phyloP scores from a whole-genome alignment of 805 yeast species.

The Metschnikowia rubicola region DNA sequence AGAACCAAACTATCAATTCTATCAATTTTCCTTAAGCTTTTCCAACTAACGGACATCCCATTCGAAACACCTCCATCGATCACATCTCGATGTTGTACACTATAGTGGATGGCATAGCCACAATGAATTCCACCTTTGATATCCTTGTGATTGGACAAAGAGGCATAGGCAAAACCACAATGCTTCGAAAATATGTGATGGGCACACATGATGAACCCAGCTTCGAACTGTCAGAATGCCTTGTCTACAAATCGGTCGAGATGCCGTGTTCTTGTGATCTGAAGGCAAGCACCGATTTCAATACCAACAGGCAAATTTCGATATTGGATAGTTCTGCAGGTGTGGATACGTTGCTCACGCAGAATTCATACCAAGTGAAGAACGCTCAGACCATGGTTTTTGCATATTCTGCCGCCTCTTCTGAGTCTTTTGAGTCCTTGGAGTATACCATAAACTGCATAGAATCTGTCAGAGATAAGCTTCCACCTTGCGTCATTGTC shows the following conservation, averaged over 20 bases:
- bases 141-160: slow-evolving; percentile 16
- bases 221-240: slow-evolving; percentile 12
- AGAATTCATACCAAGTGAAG: slow-evolving; percentile 24
- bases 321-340: slow-evolving; percentile 30
- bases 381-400: slow-evolving; percentile 31
- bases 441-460: slow-evolving; percentile 29
- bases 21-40: no score
- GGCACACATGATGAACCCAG: slow-evolving; percentile 7
- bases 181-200: slow-evolving; percentile 14
- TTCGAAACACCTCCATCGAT: not conserved
- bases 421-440: slow-evolving; percentile 26
- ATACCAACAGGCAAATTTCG: slow-evolving; percentile 22
- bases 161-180: slow-evolving; percentile 16
- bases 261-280: slow-evolving; percentile 1
- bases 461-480: slow-evolving; percentile 18
- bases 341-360: slow-evolving; percentile 26
- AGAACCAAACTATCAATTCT: no score
- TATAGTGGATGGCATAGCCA: slow-evolving; percentile 12
- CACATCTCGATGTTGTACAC: slow-evolving; percentile 2
- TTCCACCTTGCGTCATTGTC: slow-evolving; percentile 31
- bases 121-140: slow-evolving; percentile 14
- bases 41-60: no score
- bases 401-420: slow-evolving; percentile 27
- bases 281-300: not conserved
- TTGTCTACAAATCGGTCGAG: slow-evolving; percentile 7